A percentile compares a stretch with the other conserved stretches of the same genome.
phyloP scores from a whole-genome alignment of 257 asterid species.

The Mitragyna speciosa region DNA sequence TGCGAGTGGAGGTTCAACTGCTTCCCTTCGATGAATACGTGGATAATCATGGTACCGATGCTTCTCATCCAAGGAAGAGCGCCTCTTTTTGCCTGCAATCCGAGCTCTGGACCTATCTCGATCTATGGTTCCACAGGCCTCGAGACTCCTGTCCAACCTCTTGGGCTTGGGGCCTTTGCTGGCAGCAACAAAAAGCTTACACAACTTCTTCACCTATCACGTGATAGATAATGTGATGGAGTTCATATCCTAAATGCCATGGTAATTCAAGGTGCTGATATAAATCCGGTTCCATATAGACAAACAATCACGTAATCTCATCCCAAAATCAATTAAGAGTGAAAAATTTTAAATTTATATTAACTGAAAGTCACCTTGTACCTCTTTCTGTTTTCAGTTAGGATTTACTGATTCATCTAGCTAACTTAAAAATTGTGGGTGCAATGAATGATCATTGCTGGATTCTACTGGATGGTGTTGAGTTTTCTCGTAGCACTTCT shows the following conservation, averaged over 20 bases:
- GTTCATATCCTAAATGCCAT: not conserved
- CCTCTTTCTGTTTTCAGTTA: not conserved
- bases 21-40: constrained; percentile 43
- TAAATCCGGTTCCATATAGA: not conserved
- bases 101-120: constrained; percentile 31
- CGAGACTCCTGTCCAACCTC: constrained; percentile 26
- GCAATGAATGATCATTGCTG: not conserved
- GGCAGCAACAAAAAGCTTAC: constrained; percentile 53
- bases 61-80: constrained; percentile 35
- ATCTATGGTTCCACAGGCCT: constrained; percentile 21
- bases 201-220: constrained; percentile 66
- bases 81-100: constrained; percentile 29
- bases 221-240: constrained; percentile 18
- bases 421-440: not conserved
- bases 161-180: constrained; percentile 35
- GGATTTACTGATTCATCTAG: not conserved
- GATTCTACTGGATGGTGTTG: not conserved
- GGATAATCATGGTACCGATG: constrained; percentile 30
- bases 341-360: not conserved
- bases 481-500: not conserved
- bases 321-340: not conserved
- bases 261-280: constrained; percentile 1
- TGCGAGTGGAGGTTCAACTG: constrained; percentile 29
- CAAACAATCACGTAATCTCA: not conserved
- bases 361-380: not conserved